Evolutionary conservation across 768 basidiomycete species (phyloP).

Genomic region (Hebeloma cylindrosporum): DNA sequence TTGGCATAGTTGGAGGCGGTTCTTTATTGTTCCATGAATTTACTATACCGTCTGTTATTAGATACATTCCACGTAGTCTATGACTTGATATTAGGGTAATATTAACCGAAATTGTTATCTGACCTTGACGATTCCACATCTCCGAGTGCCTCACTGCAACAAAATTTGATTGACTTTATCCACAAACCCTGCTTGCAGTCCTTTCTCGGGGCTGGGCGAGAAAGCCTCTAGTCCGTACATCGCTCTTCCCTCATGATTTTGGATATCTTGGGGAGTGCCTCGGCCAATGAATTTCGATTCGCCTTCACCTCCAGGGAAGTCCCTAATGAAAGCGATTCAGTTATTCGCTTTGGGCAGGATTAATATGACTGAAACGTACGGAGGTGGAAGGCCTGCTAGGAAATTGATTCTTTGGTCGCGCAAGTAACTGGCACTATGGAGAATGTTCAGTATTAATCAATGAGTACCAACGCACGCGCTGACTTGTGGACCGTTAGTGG

Average conservation of each 20-base stretch:
- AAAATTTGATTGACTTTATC: constrained; percentile 16
- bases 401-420: constrained; percentile 51
- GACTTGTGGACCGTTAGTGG: constrained; percentile 52
- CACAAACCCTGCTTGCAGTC: constrained; percentile 5
- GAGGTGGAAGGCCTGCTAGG: constrained; percentile 46
- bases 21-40: too few species aligned
- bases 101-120: too few species aligned
- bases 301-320: constrained; percentile 54
- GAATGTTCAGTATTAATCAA: neutral
- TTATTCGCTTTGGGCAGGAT: neutral
- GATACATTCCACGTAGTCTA: too few species aligned
- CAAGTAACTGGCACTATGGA: constrained; percentile 45
- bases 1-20: too few species aligned
- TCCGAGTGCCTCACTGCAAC: neutral
- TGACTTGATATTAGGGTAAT: too few species aligned
- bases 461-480: constrained; percentile 9
- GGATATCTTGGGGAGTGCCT: constrained; percentile 34
- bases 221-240: constrained; percentile 46
- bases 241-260: constrained; percentile 33
- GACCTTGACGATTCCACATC: neutral
- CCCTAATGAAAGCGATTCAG: constrained; percentile 28
- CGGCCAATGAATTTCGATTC: constrained; percentile 45
- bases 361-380: constrained; percentile 32
- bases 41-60: too few species aligned
- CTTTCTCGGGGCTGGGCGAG: neutral